Evolutionary conservation across 805 yeast species (phyloP).

Genomic region (Sungouiella thailandica): DNA sequence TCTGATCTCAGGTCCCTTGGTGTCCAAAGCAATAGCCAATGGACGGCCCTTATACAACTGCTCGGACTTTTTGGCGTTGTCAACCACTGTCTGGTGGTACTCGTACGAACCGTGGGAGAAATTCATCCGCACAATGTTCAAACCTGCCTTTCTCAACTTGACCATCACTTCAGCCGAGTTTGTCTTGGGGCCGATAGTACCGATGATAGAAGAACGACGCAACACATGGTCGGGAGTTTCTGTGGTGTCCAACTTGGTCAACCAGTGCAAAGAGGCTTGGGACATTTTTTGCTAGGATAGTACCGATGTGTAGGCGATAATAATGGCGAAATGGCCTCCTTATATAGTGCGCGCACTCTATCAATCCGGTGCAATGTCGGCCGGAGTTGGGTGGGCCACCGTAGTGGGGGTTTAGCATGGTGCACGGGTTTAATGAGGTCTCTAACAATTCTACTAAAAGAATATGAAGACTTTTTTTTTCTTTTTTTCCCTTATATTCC

Average conservation of each 20-base stretch:
- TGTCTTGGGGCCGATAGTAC: conserved; percentile 98
- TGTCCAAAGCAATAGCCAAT: conserved; percentile 95
- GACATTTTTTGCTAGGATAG: too few relatives aligned
- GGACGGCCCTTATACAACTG: conserved; percentile 92
- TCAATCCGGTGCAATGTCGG: conserved; percentile 27
- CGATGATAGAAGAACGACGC: conserved; percentile 95
- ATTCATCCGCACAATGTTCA: conserved; percentile 98
- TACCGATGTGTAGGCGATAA: too few relatives aligned
- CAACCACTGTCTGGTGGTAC: conserved; percentile 95
- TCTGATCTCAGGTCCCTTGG: conserved; percentile 99
- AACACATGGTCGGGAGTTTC: conserved; percentile 71
- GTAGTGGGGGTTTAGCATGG: neutral
- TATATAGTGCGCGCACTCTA: too few relatives aligned
- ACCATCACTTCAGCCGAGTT: conserved; percentile 81
- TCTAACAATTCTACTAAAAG: neutral
- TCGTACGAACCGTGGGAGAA: conserved; percentile 98
- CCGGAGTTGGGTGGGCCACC: conserved; percentile 16
- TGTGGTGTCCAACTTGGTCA: conserved; percentile 67
- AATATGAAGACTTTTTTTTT: neutral
- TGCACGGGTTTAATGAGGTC: neutral
- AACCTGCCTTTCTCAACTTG: conserved; percentile 91
- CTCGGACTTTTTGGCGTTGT: conserved; percentile 94
- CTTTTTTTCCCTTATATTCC: neutral
- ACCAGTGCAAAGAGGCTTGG: conserved; percentile 64
- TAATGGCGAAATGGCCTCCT: too few relatives aligned